Base-by-base conservation (phyloP, 257 asterid species). In the Knoxia roxburghii region DNA sequence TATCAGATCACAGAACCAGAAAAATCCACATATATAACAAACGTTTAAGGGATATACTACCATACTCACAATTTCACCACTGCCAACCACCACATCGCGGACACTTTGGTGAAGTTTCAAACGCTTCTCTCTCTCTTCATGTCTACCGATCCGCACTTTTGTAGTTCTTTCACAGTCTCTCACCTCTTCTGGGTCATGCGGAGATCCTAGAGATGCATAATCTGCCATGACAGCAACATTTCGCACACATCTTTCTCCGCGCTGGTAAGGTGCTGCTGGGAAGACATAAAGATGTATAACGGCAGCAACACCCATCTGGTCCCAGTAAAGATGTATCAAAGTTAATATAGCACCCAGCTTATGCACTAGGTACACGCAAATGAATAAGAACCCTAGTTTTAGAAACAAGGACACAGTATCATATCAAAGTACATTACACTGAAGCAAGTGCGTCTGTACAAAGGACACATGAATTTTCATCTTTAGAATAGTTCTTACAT, bases 171-270 rank as follows among this genome's bases (percentile, higher is more conserved):
- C 89, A 73, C 84, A 82, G 79, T 90, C 99, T 72, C 59, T 81
- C 74, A 93, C 97, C 83, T 93, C 99, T 55, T 93, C 97, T 21
- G 96, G 97, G 68, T 93, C 99, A 27, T 95, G 90, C n/a, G 95
- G 88, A 50, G 85, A 68, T 68, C 95, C 97, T 72, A 90, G 67
- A 56, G 99, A 83, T 51, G 99, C 99, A 82, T 93, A 93, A 71
- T 93, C 95, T 49, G 95, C 73, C 88, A 93, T 73, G 75, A 93
- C 99, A 59, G 97, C 83, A 41, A 93, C 97, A 77, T 88, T 93
- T 51, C 95, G 86, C 17, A 85, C 95, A 79, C 99, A 88, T 79
- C 99, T 85, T 83, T 93, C 99, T 56, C 99, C 99, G 71, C 86
- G 96, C 76, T 86, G 88, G 78, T 93, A 93, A 70, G 99, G 97